Base-by-base conservation (phyloP, 1,284 basidiomycete genomes). In the Papiliotrema nemorosa region DNA sequence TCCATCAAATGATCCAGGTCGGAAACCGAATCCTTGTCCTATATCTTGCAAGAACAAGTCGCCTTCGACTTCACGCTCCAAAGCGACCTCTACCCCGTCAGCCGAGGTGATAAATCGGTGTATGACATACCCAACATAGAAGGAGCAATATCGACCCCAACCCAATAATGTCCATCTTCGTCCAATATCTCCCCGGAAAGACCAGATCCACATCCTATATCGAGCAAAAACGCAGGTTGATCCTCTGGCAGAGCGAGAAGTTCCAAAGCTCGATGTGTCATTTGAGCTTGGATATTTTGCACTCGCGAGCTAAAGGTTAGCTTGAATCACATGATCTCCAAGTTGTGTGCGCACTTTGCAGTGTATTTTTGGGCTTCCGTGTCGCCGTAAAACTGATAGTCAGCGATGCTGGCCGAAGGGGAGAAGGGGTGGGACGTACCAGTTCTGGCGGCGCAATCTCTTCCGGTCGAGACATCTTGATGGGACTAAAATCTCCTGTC, bases 201-300 rank as follows among this genome's bases (percentile, higher is more conserved):
- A 2, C 96, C 96, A n/a, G 88, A 92, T 5, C 96, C 96, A 67
- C 94, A 98, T 1, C 96, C 96, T 55, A 99, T 93, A 72, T 99
- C 96, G 34, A 98, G 83, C 12, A 99, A 76, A 65, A 89, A 88
- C 0, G 85, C 84, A 1, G 90, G 82, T 55, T 89, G 79, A 27
- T 66, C 70, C 43, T 83, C 84, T 2, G 91, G 87, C 21, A 97
- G 76, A 62, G 85, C 87, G 39, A 98, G 79, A 6, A 99, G 81
- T 70, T 98, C 94, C 38, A 99, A 76, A 1, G 93, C 93, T 55
- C 96, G 83, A 63, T 93, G 88, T 5, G 94, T 97, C 96, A 99
- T 98, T 63, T 96, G 87, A 5, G 92, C 87, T 73, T 99, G 96
- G 57, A 99, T 93, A 65, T 88, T 87, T 71, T 98, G 93, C 59